A percentile compares a stretch with the other conserved stretches of the same genome.
Conservation (phyloP, 2,329 filamentous ascomycete genomes). For the Cordyceps cateniannulata region DNA sequence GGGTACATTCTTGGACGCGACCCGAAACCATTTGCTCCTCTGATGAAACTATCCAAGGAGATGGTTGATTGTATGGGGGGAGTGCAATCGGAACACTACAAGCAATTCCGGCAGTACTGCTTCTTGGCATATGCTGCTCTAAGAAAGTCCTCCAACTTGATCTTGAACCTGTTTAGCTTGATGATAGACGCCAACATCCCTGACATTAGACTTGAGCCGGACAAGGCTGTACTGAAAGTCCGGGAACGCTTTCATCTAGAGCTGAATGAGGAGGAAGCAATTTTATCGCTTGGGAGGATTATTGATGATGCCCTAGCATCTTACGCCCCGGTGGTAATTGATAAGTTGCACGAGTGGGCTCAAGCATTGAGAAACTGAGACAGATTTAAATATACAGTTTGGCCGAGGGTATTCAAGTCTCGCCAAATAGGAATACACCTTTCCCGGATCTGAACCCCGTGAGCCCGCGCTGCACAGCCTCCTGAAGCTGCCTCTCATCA, state of each 20-base stretch:
- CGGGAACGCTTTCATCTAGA: slow-evolving; percentile 91
- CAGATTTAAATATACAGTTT: background rate
- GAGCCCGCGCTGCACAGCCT: slow-evolving; percentile 75
- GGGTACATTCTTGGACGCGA: slow-evolving; percentile 96
- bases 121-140: slow-evolving; percentile 91
- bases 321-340: slow-evolving; percentile 88
- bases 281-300: slow-evolving; percentile 77
- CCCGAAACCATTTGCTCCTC: slow-evolving; percentile 92
- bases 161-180: slow-evolving; percentile 89
- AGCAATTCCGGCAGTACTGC: slow-evolving; percentile 89
- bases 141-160: slow-evolving; percentile 81
- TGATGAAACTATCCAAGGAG: slow-evolving; percentile 94
- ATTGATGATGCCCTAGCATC: slow-evolving; percentile 89
- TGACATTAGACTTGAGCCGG: slow-evolving; percentile 84
- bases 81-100: slow-evolving; percentile 70
- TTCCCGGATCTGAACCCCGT: slow-evolving; percentile 83
- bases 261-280: slow-evolving; percentile 85
- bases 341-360: slow-evolving; percentile 87
- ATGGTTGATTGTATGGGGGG: slow-evolving; percentile 99
- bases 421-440: slow-evolving; percentile 76
- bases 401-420: slow-evolving; percentile 30
- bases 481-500: slow-evolving; percentile 58
- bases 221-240: slow-evolving; percentile 92
- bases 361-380: slow-evolving; percentile 75
- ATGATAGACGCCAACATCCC: slow-evolving; percentile 98